Evolutionary conservation across 176 grass and related monocot genomes (phyloP).

Genomic region (Pharus latifolius): DNA sequence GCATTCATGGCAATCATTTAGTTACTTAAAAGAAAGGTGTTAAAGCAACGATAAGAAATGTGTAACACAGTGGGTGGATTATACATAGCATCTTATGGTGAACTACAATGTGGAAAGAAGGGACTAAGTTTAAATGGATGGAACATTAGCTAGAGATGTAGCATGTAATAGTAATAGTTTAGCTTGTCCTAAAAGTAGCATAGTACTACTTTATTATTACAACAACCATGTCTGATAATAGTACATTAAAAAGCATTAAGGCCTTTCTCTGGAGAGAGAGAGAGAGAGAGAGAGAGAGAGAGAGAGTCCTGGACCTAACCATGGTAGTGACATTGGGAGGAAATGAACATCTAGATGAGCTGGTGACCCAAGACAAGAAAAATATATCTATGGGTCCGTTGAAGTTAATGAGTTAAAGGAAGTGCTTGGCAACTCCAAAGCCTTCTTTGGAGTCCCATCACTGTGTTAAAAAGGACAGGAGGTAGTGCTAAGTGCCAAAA

Average conservation of each 20-base stretch:
- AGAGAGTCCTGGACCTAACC: conserved; percentile 59
- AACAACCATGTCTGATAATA: conserved; percentile 56
- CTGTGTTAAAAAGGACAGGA: conserved; percentile 48
- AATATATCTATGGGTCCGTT: conserved; percentile 57
- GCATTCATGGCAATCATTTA: not conserved
- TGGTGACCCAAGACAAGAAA: conserved; percentile 76
- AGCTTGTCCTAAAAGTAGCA: conserved; percentile 42
- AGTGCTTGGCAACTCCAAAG: conserved; percentile 57
- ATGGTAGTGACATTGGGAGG: conserved; percentile 58
- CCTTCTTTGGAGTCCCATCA: conserved; percentile 62
- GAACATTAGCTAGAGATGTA: conserved; percentile 28
- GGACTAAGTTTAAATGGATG: conserved; percentile 15
- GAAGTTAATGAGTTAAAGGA: conserved; percentile 32
- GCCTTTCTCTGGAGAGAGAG: conserved; percentile 21
- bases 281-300: not conserved
- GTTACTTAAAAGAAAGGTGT: not conserved
- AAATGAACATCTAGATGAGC: conserved; percentile 55
- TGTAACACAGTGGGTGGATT: not conserved
- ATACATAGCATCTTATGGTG: conserved; percentile 21
- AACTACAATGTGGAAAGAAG: conserved; percentile 25
- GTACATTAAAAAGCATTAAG: conserved; percentile 47
- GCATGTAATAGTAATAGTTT: conserved; percentile 34
- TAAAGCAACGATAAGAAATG: not conserved
- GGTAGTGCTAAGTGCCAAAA: conserved; percentile 79
- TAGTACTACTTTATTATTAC: conserved; percentile 78